These are phyloP conservation scores for Micractinium conductrix DNA, from an alignment of 139 green algal species.

Conservation along the genomic window DNA sequence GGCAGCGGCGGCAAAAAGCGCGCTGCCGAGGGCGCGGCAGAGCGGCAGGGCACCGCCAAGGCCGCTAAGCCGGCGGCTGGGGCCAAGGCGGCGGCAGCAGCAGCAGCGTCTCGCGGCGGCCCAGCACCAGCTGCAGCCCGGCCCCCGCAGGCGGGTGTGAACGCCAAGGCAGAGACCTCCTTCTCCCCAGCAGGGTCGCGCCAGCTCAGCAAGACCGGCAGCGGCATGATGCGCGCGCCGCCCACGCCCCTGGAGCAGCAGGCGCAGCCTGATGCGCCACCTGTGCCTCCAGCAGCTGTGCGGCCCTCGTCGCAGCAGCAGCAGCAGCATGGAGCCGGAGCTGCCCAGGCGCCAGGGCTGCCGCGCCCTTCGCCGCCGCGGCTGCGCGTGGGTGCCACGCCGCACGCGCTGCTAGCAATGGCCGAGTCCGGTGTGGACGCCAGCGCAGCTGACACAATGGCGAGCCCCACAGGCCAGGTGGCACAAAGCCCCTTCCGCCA, in stretches of 20 bases:
- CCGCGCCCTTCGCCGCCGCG: neutral
- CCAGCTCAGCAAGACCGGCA: conserved; percentile 2
- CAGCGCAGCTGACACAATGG: neutral
- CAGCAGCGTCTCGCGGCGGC: no score
- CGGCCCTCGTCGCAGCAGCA: neutral
- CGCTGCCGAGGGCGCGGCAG: neutral
- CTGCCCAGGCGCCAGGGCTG: neutral
- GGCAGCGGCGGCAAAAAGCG: neutral
- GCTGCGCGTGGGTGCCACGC: neutral
- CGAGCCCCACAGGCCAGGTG: conserved; percentile 22
- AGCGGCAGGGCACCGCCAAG: neutral
- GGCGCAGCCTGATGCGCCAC: neutral
- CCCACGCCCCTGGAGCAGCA: neutral
- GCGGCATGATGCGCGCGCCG: neutral
- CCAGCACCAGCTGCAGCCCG: no score
- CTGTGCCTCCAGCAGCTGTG: no score
- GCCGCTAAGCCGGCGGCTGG: neutral
- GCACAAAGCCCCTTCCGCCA: conserved; percentile 22
- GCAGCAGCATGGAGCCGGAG: neutral
- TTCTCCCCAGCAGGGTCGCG: neutral
- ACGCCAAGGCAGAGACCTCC: no score
- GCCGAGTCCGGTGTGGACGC: neutral
- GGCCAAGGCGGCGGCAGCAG: neutral
- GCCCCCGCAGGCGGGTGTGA: no score
- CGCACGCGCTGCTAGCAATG: neutral